Evolutionary conservation across 345 rosid genomes (phyloP), one percentile per base, ranked within the genome.

Genomic region (Theobroma cacao): DNA sequence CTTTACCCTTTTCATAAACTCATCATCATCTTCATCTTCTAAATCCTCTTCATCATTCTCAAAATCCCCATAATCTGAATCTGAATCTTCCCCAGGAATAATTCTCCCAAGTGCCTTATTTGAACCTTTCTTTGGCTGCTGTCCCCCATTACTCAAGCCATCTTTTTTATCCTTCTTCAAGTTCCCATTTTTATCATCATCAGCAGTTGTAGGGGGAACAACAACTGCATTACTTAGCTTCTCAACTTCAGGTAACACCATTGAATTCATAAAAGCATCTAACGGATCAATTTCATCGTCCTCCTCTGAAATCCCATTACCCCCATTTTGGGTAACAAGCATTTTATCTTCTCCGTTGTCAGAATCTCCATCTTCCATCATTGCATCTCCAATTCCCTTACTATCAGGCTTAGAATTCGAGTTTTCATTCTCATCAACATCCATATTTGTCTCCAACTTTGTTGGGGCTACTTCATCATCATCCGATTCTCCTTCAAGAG

Each of bases 1-100:
- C 91, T 96, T 96, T 76, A 96, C 99, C 85, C 99, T 89, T 88
- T 96, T 96, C 86, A 96, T 96, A 81, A 96, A 96, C 87, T 96
- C 98, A 26, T 92, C 94, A 82, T 96, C 98, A 48, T 96, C 94
- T 87, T 96, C 99, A 50, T 96, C 97, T 83, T 90, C 89, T 72
- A 85, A 77, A 47, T 88, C 77, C 78, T 85, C 90, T 63, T 91
- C 98, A 13, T 84, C 93, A 81, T 87, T 82, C 67, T 90, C 93
- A 48, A 79, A 74, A 76, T 90, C 97, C 67, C 82, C 91, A 78
- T 90, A 85, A 80, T 96, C 98, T 52, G 97, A 89, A 81, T 88
- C 97, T 5, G 99, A 94, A 85, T 89, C 94, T 80, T 96, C 99
- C n/a, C 99, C 98, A 18, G 92, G 97, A 71, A 96, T 90, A 50